Conservation (phyloP, 805 yeast genomes). For the Starmera amethionina region DNA sequence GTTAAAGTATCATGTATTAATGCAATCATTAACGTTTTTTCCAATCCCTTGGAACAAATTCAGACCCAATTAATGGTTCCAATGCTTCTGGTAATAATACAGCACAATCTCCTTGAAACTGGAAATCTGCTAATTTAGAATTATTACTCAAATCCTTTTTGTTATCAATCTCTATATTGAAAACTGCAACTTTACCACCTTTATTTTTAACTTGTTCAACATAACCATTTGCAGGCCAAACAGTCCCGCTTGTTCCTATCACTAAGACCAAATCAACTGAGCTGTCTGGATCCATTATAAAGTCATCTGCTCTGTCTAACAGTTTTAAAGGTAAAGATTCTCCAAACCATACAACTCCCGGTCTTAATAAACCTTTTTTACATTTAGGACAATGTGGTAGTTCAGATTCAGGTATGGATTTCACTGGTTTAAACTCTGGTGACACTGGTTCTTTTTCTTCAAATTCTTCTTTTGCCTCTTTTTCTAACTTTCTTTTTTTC, state of each 20-base stretch:
- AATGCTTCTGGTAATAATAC: constrained; percentile 58
- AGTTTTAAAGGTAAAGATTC: constrained; percentile 63
- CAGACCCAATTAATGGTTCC: constrained; percentile 35
- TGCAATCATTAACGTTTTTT: constrained; percentile 3
- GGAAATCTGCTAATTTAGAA: constrained; percentile 36
- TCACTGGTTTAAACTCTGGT: constrained; percentile 38
- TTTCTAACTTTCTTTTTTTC: constrained; percentile 6
- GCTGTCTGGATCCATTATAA: constrained; percentile 30
- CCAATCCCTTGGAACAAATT: constrained; percentile 18
- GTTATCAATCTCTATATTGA: constrained; percentile 59
- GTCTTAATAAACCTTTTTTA: constrained; percentile 55
- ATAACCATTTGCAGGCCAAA: constrained; percentile 90
- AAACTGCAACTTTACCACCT: constrained; percentile 79
- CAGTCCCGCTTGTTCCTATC: constrained; percentile 76
- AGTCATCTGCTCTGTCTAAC: constrained; percentile 62
- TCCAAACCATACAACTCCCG: constrained; percentile 96
- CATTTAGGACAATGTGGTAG: constrained; percentile 78
- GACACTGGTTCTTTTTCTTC: constrained; percentile 13
- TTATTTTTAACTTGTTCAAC: constrained; percentile 63
- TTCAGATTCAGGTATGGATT: constrained; percentile 36
- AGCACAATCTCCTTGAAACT: constrained; percentile 71
- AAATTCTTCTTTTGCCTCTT: constrained; percentile 3
- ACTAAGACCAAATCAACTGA: constrained; percentile 68
- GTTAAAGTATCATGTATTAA: background rate
- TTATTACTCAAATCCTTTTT: constrained; percentile 31